These are phyloP conservation scores for Mycosphaerella sp. DNA, from an alignment of 2,329 filamentous ascomycete species.

Conservation along the genomic window DNA sequence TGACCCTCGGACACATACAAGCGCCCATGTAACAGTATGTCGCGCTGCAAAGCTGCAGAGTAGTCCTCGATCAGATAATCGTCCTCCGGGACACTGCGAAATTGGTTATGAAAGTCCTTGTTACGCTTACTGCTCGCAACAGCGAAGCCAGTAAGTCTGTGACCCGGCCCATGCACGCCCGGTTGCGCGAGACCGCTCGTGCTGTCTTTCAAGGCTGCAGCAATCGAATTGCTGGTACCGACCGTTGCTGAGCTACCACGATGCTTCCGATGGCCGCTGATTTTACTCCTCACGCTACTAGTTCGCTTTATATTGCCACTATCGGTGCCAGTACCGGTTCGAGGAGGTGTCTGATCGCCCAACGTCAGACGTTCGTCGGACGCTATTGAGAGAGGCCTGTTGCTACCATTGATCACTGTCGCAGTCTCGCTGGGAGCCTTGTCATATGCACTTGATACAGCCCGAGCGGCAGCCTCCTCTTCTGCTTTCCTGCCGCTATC, in stretches of 20 bases:
- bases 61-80: slow-evolving; percentile 99
- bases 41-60: slow-evolving; percentile 89
- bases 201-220: slow-evolving; percentile 64
- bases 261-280: slow-evolving; percentile 57
- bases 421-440: slow-evolving; percentile 34
- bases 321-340: slow-evolving; percentile 51
- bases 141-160: slow-evolving; percentile 87
- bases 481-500: slow-evolving; percentile 52
- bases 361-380: slow-evolving; percentile 34
- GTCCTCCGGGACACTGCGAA: slow-evolving; percentile 95
- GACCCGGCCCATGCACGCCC: slow-evolving; percentile 51
- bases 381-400: slow-evolving; percentile 37
- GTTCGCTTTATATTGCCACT: slow-evolving; percentile 51
- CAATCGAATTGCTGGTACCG: slow-evolving; percentile 62
- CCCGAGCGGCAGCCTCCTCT: slow-evolving; percentile 53
- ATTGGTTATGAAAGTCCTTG: slow-evolving; percentile 85
- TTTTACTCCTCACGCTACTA: slow-evolving; percentile 48
- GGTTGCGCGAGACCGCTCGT: slow-evolving; percentile 64
- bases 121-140: slow-evolving; percentile 96
- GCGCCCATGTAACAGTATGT: slow-evolving; percentile 88
- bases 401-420: slow-evolving; percentile 32
- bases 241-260: slow-evolving; percentile 70
- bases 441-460: slow-evolving; percentile 56
- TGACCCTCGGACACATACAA: slow-evolving; percentile 97
- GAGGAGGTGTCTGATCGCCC: slow-evolving; percentile 60